Evolutionary conservation across 352 stramenopile species (phyloP), one percentile per base, ranked within the genome.

Genomic region (Phytopythium montanum): DNA sequence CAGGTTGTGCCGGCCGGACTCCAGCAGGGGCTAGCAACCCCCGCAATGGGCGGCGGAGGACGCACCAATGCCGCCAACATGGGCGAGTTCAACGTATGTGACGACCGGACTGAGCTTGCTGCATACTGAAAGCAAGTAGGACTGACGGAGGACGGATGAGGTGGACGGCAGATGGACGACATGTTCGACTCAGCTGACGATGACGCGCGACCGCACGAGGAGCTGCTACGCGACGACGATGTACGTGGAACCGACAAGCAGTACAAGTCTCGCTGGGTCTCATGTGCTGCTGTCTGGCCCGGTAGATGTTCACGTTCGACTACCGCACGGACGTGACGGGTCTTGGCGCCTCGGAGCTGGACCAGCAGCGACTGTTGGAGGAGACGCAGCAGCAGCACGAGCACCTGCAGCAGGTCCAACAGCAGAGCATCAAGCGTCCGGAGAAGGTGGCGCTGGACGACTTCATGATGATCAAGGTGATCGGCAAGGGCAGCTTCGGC

Each of bases 401-500:
- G 26, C 69, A 54, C 29, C 28, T 66, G 41, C 54, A 65, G 56
- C 48, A 56, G 26, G 62, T 69, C 33, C 71, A 69, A 46, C 73
- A 78, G 50, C 54, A 76, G 51, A 64, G 73, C 54, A 66, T 61
- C 53, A 73, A 68, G 49, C 66, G 68, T 12, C 79, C 76, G n/a
- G 85, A 90, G 51, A 96, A 94, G 38, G 89, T 97, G 5, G 79
- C 73, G 33, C 76, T 98, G 16, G 87, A 96, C 39, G 87, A 93
- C 61, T 99, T 99, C 69, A 91, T 97, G 61, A 97, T 99, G 75
- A 92, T 99, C 58, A 97, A 98, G 66, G 95, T 98, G 44, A 98
- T 99, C 62, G 96, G 96, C 45, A 98, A 98, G 69, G 95, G 95
- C 59, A 96, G 69, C 48, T 98, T 98, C 68, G 94, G 92, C 77